Percentiles rank a stretch among this genome's conserved stretches.
These are phyloP conservation scores for Stachybotrys elegans DNA, from an alignment of 2,329 filamentous ascomycete species.

Conservation along the genomic window DNA sequence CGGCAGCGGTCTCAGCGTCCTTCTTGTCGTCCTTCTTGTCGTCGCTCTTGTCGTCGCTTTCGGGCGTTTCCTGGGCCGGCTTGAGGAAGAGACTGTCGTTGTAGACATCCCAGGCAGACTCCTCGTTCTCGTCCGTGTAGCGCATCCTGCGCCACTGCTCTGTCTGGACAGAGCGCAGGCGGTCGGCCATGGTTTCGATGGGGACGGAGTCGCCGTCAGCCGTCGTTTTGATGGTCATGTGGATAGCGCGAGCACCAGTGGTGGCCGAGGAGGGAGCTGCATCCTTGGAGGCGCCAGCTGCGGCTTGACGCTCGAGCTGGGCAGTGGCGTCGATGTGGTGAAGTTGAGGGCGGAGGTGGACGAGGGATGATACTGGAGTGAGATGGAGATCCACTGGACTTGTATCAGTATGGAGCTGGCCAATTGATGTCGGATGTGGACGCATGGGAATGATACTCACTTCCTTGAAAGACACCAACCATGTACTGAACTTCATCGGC, in stretches of 20 bases:
- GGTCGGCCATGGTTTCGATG: conserved; percentile 67
- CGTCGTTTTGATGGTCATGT: conserved; percentile 79
- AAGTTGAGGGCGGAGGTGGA: conserved; percentile 86
- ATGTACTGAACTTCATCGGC: conserved; percentile 76
- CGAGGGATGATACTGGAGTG: conserved; percentile 74
- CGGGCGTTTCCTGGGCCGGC: conserved; percentile 11
- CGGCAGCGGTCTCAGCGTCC: conserved; percentile 11
- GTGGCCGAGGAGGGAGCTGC: conserved; percentile 23
- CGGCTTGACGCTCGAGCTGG: conserved; percentile 57
- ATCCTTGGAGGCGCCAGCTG: conserved; percentile 29
- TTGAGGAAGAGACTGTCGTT: conserved; percentile 58
- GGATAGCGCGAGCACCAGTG: conserved; percentile 67
- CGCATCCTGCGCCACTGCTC: conserved; percentile 77
- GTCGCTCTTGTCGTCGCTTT: conserved; percentile 6
- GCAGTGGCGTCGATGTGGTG: conserved; percentile 84
- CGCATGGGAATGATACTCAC: conserved; percentile 42
- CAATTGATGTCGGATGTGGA: not conserved
- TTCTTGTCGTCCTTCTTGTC: conserved; percentile 9
- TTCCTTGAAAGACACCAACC: conserved; percentile 82
- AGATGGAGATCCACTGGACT: conserved; percentile 74
- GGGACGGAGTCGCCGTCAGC: conserved; percentile 61
- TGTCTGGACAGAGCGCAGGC: conserved; percentile 71
- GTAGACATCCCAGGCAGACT: conserved; percentile 71
- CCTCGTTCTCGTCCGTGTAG: conserved; percentile 77
- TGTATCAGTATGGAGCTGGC: conserved; percentile 12